Evolutionary conservation across 345 rosid genomes (phyloP), one percentile per base, ranked within the genome.

Genomic region (Moricandia moricandioides): DNA sequence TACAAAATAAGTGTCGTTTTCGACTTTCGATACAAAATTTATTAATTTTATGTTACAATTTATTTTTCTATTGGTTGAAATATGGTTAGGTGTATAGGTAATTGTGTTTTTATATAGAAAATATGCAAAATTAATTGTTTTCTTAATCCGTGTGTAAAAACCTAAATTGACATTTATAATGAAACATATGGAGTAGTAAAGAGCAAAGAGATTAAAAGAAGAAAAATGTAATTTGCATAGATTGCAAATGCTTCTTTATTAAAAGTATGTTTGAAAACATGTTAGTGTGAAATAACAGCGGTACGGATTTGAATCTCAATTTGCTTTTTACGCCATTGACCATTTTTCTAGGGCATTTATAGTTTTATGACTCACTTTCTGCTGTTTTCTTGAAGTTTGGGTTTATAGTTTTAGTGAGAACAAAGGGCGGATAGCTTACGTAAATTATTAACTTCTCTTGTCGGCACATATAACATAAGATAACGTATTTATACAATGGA

Each of bases 251-350:
- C 40, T 33, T 17, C 67, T 67, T 33, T 74, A 0, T 49, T 0
- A 49, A 67, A 67, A 37, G 73, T 67, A 10, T 40, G 35, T 40
- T 54, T 55, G 51, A 45, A 47, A 47, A 12, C 51, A 43, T 40
- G 47, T 40, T 40, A 37, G 56, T 57, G 69, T 35, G 62, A 35
- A 61, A 35, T 8, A 49, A 61, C 8, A 62, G 37, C 65, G 0
- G 78, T 74, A 74, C 78, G 70, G 70, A 62, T 69, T 62, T 51
- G 69, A 76, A 76, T 24, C 45, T 52, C 21, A 69, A 21, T 1
- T 49, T 61, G 63, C 69, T 69, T 51, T 75, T 30, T 10, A 62
- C 21, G 18, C 63, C 63, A 58, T 58, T 58, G 63, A 59, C 63
- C 35, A 60, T 61, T 30, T 68, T 69, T 62, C 65, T 30, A 29